Base-by-base conservation (phyloP, 2,329 filamentous ascomycete genomes). In the Claviceps cyperi region DNA sequence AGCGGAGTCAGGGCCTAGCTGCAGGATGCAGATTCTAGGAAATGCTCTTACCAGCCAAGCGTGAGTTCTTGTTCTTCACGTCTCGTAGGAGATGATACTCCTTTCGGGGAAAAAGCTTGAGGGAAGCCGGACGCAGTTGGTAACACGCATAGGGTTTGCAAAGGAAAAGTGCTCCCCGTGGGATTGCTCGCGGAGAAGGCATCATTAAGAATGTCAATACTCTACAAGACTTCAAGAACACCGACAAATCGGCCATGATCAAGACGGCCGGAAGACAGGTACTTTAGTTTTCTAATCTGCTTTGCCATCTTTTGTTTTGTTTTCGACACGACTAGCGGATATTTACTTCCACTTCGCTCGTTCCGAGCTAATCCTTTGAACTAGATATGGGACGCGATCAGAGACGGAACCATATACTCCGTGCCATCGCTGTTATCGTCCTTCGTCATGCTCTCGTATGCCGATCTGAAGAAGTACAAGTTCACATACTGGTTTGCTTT, bases 401-500 rank as follows among this genome's bases (percentile, higher is more conserved):
- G 89, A 57, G 92, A 98, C 67, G 91, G 90, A 51, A 94, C 87
- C 40, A 95, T 98, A 58, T 97, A 94, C 68, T 92, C 89, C 9
- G 86, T 91, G 47, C 92, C 92, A 2, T 96, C 91, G 4, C 76
- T 97, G 2, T 80, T 98, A 17, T 82, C 88, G 4, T 92, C 87
- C 6, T 97, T 96, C 65, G 77, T 86, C 24, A 81, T 94, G 52
- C 80, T 97, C 44, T 95, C 88, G 15, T 98, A 87, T 64, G 91
- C 92, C 54, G 91, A 98, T 62, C 76, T 98, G 36, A 98, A 98
- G 66, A 96, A 94, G 63, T 97, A 97, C 70, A 87, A 83, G 55
- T 96, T 97, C 64, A 88, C 84, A n/a, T 97, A 97, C 68, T 94
- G 94, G 81, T 97, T 97, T 66, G 91, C 85, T 5, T 98, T 94